Conservation (phyloP, 768 basidiomycete species). For the Austroboletus festivus region DNA sequence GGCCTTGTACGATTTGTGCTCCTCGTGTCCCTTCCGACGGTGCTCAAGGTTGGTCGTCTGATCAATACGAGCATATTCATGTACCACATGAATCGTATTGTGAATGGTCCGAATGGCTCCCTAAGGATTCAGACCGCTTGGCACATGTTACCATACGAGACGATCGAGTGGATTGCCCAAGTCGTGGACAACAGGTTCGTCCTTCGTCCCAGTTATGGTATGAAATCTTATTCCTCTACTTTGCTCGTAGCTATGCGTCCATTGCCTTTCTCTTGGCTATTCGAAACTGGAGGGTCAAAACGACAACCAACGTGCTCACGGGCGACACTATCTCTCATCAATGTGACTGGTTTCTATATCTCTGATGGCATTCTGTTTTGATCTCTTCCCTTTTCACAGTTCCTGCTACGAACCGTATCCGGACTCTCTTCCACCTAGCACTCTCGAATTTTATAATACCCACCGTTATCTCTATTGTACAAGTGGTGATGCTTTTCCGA, state of each 20-base stretch:
- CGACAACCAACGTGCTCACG: background rate
- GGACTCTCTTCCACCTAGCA: constrained; percentile 22
- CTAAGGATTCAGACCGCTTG: constrained; percentile 5
- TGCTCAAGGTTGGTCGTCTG: constrained; percentile 19
- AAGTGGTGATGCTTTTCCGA: constrained; percentile 21
- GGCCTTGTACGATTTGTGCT: constrained; percentile 10
- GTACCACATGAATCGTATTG: background rate
- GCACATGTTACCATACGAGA: constrained; percentile 23
- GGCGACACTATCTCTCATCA: background rate
- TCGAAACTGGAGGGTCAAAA: background rate
- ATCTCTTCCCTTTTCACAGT: background rate
- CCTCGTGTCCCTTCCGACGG: constrained; percentile 15
- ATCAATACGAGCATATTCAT: constrained; percentile 18
- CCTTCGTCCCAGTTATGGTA: too few relatives aligned
- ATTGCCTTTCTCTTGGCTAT: constrained; percentile 25
- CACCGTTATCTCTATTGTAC: constrained; percentile 24
- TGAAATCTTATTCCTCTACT: background rate
- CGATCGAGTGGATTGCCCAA: constrained; percentile 30
- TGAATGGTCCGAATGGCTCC: background rate
- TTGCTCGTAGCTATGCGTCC: constrained; percentile 26
- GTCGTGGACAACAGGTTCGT: constrained; percentile 26
- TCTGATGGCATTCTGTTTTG: background rate
- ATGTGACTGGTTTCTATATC: background rate
- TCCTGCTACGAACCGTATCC: constrained; percentile 12
- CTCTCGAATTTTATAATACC: constrained; percentile 30